These are phyloP conservation scores for Fonticula alba DNA, from an alignment of 78 protist genomes.

Conservation along the genomic window DNA sequence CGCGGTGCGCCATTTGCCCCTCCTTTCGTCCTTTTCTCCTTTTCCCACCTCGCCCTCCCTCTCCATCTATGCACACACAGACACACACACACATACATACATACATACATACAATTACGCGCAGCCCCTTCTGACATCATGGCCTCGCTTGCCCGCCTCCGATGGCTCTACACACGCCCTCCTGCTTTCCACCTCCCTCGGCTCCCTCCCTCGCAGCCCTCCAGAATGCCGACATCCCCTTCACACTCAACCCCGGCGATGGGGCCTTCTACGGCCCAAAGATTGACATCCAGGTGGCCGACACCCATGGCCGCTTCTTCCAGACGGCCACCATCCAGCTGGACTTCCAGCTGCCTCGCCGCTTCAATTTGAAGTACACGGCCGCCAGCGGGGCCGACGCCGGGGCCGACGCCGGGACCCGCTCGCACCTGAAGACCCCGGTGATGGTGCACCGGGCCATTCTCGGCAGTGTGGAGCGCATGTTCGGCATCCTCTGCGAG, in stretches of 20 bases:
- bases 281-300: constrained; percentile 80
- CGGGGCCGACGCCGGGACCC: neutral
- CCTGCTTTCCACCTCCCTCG: no score
- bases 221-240: constrained; percentile 30
- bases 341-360: constrained; percentile 89
- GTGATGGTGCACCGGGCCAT: constrained; percentile 98
- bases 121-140: no score
- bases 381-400: neutral
- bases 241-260: constrained; percentile 67
- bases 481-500: constrained; percentile 88
- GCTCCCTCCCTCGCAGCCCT: no score
- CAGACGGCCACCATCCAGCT: constrained; percentile 97
- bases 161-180: no score
- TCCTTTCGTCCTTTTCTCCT: no score
- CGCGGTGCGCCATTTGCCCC: no score
- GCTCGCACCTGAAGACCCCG: constrained; percentile 33
- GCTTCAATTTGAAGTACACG: constrained; percentile 39
- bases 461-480: constrained; percentile 84
- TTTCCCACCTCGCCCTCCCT: no score
- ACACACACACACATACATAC: no score
- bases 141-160: no score
- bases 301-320: constrained; percentile 64
- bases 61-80: no score
- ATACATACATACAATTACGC: no score
- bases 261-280: constrained; percentile 99